These are phyloP conservation scores for Stenogyne calaminthoides DNA, from an alignment of 305 asterid species.

Conservation along the genomic window DNA sequence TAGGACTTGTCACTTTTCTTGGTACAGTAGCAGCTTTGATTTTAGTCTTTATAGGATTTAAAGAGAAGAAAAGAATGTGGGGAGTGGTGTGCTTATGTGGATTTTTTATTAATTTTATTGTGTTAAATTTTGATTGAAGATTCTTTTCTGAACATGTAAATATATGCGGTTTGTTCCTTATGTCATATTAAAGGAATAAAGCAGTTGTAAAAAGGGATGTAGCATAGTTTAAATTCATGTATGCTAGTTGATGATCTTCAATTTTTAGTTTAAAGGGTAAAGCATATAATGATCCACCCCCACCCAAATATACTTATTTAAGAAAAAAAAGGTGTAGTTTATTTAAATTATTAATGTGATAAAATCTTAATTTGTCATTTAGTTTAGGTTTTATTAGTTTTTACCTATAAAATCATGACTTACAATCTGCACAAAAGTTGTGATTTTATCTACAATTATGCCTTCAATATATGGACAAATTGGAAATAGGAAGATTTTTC, in stretches of 20 bases:
- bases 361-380: neutral
- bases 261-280: constrained; percentile 22
- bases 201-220: constrained; percentile 30
- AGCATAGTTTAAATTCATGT: constrained; percentile 30
- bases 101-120: constrained; percentile 24
- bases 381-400: too few relatives aligned
- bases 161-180: constrained; percentile 30
- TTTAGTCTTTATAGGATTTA: constrained; percentile 42
- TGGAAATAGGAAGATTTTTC: too few relatives aligned
- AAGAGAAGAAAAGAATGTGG: constrained; percentile 31
- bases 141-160: constrained; percentile 36
- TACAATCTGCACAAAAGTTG: too few relatives aligned
- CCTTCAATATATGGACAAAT: too few relatives aligned
- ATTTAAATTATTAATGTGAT: neutral
- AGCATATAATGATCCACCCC: constrained; percentile 16
- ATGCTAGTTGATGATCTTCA: neutral
- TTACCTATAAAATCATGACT: too few relatives aligned
- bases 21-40: constrained; percentile 55
- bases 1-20: constrained; percentile 51
- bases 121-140: constrained; percentile 43
- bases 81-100: constrained; percentile 36
- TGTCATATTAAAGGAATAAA: constrained; percentile 39
- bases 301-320: neutral
- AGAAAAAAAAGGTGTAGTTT: too few relatives aligned
- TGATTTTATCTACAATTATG: too few relatives aligned